Conservation (phyloP, 352 stramenopile species). For the Globisporangium iwayamae region DNA sequence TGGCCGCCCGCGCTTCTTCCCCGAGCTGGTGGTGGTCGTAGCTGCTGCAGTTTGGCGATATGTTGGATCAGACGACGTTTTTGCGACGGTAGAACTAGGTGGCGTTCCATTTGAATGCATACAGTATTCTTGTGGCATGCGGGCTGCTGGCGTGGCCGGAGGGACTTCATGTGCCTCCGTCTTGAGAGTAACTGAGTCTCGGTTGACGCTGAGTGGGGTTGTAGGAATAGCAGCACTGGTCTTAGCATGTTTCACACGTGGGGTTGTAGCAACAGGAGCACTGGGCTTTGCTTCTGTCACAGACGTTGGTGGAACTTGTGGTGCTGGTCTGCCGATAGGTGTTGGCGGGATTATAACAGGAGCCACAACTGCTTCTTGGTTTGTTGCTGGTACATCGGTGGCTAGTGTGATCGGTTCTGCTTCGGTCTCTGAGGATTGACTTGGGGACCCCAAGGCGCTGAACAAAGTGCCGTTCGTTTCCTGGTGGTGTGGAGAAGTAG, state of each 20-base stretch:
- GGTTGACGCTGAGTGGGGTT: background rate
- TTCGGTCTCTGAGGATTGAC: background rate
- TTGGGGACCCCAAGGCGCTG: background rate
- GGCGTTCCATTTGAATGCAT: background rate
- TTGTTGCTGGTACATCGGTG: background rate
- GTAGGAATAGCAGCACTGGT: background rate
- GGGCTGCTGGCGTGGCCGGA: background rate
- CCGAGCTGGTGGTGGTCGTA: slow-evolving; percentile 6
- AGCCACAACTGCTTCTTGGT: background rate
- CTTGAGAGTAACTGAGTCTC: background rate
- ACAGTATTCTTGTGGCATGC: background rate
- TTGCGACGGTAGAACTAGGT: background rate
- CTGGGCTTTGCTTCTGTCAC: background rate
- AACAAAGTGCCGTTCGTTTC: background rate
- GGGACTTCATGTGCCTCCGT: background rate
- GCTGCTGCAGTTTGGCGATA: background rate
- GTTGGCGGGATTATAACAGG: background rate
- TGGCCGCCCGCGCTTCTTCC: slow-evolving; percentile 30
- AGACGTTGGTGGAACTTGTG: background rate
- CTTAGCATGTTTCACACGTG: too few relatives aligned
- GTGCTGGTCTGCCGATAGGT: background rate
- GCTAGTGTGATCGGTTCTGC: background rate
- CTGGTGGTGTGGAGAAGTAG: too few relatives aligned
- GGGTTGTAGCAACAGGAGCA: background rate
- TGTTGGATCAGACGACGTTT: background rate